A percentile compares a stretch with the other conserved stretches of the same genome.
Conservation (phyloP, 176 grass and related monocot species). For the Eragrostis curvula region DNA sequence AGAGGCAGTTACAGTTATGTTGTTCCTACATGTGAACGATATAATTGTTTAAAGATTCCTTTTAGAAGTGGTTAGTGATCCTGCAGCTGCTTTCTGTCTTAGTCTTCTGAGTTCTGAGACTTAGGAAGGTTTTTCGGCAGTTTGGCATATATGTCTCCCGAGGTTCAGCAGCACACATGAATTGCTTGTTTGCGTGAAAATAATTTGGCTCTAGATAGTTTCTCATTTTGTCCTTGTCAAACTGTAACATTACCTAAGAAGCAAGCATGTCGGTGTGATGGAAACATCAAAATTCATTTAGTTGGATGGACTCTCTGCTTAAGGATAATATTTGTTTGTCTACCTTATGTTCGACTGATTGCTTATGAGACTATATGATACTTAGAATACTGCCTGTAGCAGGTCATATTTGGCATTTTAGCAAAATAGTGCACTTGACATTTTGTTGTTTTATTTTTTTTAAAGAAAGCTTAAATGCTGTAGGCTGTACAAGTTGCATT, state of each 20-base stretch:
- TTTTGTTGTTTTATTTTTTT: neutral
- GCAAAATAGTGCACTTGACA: neutral
- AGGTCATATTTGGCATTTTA: constrained; percentile 15
- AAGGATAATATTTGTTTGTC: neutral
- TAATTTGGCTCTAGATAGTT: neutral
- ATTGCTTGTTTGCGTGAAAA: constrained; percentile 20
- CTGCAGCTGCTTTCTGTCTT: neutral
- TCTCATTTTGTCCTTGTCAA: neutral
- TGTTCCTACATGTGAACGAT: constrained; percentile 27
- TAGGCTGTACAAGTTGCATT: constrained; percentile 22
- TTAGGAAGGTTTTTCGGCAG: neutral
- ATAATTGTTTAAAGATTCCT: constrained; percentile 8
- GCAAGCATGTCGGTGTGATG: neutral
- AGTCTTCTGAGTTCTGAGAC: constrained; percentile 4
- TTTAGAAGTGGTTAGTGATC: constrained; percentile 12
- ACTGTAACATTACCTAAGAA: neutral
- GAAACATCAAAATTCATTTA: neutral
- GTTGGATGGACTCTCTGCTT: neutral
- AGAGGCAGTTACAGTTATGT: constrained; percentile 29
- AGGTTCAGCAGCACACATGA: constrained; percentile 29
- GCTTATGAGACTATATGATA: constrained; percentile 10
- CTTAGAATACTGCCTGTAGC: neutral
- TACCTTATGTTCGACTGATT: constrained; percentile 21
- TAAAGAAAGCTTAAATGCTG: neutral
- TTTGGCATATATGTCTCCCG: neutral